These are phyloP conservation scores for Phytophthora citrophthora DNA, from an alignment of 352 stramenopile genomes.

Conservation along the genomic window DNA sequence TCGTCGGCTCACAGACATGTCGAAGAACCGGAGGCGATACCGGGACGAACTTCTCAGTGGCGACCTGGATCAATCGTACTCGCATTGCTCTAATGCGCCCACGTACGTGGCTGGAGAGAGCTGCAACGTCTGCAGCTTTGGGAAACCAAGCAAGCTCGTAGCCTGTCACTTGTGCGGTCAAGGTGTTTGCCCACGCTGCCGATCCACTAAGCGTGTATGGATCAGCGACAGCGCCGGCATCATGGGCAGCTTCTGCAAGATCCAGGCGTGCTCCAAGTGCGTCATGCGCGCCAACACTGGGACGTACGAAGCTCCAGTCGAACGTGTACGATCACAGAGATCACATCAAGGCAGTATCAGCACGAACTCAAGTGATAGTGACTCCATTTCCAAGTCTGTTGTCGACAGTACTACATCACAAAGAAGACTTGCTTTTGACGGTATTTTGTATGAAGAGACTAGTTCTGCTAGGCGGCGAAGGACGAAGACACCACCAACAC, in stretches of 20 bases:
- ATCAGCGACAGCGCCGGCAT: conserved; percentile 36
- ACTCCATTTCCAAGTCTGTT: conserved; percentile 3
- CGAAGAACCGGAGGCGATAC: conserved; percentile 26
- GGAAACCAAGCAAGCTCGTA: conserved; percentile 25
- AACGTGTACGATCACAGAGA: conserved; percentile 25
- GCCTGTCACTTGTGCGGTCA: conserved; percentile 37
- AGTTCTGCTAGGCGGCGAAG: neutral
- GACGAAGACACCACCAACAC: conserved; percentile 6
- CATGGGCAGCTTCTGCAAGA: conserved; percentile 49
- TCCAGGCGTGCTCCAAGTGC: conserved; percentile 48
- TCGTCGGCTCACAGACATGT: conserved; percentile 50
- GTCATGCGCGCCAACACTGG: conserved; percentile 45
- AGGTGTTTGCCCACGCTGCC: conserved; percentile 38
- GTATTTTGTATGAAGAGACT: conserved; percentile 17
- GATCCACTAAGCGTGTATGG: conserved; percentile 47
- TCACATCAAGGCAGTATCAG: conserved; percentile 24
- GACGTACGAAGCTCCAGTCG: conserved; percentile 19
- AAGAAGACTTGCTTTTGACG: conserved; percentile 3
- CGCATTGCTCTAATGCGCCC: conserved; percentile 14
- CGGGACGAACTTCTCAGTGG: conserved; percentile 11
- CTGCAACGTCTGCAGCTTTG: conserved; percentile 31
- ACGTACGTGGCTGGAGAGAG: conserved; percentile 7
- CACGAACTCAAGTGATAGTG: conserved; percentile 19
- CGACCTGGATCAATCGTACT: conserved; percentile 13
- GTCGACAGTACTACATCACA: neutral